A percentile compares a stretch with the other conserved stretches of the same genome.
Conservation (phyloP, 2,329 filamentous ascomycete genomes). For the Stromatinia cepivora region DNA sequence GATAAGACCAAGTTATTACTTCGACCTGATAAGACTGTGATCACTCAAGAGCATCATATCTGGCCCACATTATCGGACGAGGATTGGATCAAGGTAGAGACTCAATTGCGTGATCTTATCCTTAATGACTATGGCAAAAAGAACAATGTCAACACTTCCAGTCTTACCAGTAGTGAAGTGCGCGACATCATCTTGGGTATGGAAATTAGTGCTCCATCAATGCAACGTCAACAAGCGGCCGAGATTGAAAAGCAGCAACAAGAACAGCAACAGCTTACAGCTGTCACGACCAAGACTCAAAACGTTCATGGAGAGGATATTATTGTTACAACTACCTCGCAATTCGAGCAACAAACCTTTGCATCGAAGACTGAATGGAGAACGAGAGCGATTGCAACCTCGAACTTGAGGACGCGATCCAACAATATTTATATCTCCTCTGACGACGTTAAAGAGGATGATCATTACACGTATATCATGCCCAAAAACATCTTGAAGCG, state of each 20-base stretch:
- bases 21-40: conserved; percentile 94
- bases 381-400: conserved; percentile 92
- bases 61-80: conserved; percentile 95
- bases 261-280: conserved; percentile 93
- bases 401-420: conserved; percentile 86
- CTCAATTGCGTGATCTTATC: conserved; percentile 90
- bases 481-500: conserved; percentile 98
- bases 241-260: conserved; percentile 99
- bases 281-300: conserved; percentile 96
- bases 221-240: conserved; percentile 97
- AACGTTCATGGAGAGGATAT: conserved; percentile 97
- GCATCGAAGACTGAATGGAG: conserved; percentile 99
- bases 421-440: conserved; percentile 99
- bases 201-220: conserved; percentile 97
- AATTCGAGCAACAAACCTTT: conserved; percentile 97
- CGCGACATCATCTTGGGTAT: conserved; percentile 98
- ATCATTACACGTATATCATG: conserved; percentile 93
- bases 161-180: conserved; percentile 93
- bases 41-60: conserved; percentile 98
- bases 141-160: conserved; percentile 99
- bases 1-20: conserved; percentile 97
- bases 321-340: conserved; percentile 95
- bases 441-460: conserved; percentile 86
- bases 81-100: conserved; percentile 99
- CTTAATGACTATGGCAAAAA: conserved; percentile 99